These are phyloP conservation scores for Simplicillium aogashimaense DNA, from an alignment of 2,329 filamentous ascomycete genomes.

Conservation along the genomic window DNA sequence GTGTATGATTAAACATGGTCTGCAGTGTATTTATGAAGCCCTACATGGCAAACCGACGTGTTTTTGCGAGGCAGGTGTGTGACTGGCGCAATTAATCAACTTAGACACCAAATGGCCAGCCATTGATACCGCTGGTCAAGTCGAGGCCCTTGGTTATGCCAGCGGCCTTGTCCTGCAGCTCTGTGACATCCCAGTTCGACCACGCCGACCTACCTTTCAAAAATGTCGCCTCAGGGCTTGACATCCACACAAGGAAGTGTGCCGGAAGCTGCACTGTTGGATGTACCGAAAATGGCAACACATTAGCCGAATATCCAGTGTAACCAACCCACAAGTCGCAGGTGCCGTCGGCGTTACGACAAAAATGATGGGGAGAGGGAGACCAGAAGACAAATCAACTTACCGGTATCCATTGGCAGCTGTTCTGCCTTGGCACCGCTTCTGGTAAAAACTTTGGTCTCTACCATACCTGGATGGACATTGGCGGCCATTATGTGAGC, in stretches of 20 bases:
- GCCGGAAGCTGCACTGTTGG: slow-evolving; percentile 23
- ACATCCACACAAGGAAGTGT: slow-evolving; percentile 33
- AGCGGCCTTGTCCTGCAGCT: slow-evolving; percentile 26
- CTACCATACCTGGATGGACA: slow-evolving; percentile 14
- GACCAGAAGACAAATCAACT: neutral
- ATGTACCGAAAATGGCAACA: too few relatives aligned
- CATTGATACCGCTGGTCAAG: neutral
- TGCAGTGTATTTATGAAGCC: too few relatives aligned
- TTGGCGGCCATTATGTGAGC: slow-evolving; percentile 12
- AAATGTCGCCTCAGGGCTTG: slow-evolving; percentile 33
- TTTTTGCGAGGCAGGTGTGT: too few relatives aligned
- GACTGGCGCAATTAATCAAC: too few relatives aligned
- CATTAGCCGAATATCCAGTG: too few relatives aligned
- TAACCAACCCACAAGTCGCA: too few relatives aligned
- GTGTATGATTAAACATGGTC: too few relatives aligned
- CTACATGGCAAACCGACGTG: too few relatives aligned
- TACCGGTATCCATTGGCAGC: slow-evolving; percentile 12
- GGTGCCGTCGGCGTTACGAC: too few relatives aligned
- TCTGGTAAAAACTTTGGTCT: slow-evolving; percentile 12
- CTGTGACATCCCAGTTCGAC: slow-evolving; percentile 40
- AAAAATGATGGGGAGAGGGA: neutral
- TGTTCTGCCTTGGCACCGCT: slow-evolving; percentile 11
- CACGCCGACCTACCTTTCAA: slow-evolving; percentile 35
- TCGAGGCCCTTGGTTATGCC: neutral
- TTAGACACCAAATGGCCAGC: slow-evolving; percentile 1